Evolutionary conservation across 768 basidiomycete genomes (phyloP).

Genomic region (Polyporus arcularius): DNA sequence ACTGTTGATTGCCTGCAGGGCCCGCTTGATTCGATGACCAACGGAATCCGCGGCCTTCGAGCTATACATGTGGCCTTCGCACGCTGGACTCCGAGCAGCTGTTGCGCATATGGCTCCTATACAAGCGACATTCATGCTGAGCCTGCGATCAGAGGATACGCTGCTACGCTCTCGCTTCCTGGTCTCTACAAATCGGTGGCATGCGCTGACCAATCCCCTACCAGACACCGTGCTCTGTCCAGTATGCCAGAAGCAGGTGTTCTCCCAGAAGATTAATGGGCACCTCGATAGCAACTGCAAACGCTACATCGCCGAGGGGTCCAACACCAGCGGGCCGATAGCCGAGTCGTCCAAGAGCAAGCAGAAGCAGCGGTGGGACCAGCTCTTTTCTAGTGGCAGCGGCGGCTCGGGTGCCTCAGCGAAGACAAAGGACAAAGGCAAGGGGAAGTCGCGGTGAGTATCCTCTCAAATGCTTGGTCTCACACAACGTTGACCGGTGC

Average conservation of each 20-base stretch:
- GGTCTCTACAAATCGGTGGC: background rate
- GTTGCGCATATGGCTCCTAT: too few relatives aligned
- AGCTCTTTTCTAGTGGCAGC: constrained; percentile 16
- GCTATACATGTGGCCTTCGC: too few relatives aligned
- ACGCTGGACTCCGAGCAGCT: too few relatives aligned
- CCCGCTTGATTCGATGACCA: too few relatives aligned
- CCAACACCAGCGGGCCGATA: constrained; percentile 7
- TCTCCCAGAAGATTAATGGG: constrained; percentile 51
- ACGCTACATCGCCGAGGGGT: constrained; percentile 22
- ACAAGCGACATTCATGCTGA: too few relatives aligned
- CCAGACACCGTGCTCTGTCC: constrained; percentile 55
- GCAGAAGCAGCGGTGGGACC: constrained; percentile 29
- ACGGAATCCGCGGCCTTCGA: too few relatives aligned
- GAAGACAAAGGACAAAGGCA: constrained; percentile 7
- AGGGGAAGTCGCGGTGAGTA: constrained; percentile 16
- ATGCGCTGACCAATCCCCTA: background rate
- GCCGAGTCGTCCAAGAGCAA: constrained; percentile 39
- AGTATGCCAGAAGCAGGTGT: constrained; percentile 52
- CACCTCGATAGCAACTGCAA: constrained; percentile 70
- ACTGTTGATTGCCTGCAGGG: too few relatives aligned
- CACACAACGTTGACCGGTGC: too few relatives aligned
- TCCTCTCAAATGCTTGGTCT: too few relatives aligned
- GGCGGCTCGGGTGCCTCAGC: constrained; percentile 12
- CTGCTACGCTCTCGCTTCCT: too few relatives aligned
- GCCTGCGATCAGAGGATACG: too few relatives aligned